phyloP scores from a whole-genome alignment of 345 rosid species.

The Syzygium oleosum region DNA sequence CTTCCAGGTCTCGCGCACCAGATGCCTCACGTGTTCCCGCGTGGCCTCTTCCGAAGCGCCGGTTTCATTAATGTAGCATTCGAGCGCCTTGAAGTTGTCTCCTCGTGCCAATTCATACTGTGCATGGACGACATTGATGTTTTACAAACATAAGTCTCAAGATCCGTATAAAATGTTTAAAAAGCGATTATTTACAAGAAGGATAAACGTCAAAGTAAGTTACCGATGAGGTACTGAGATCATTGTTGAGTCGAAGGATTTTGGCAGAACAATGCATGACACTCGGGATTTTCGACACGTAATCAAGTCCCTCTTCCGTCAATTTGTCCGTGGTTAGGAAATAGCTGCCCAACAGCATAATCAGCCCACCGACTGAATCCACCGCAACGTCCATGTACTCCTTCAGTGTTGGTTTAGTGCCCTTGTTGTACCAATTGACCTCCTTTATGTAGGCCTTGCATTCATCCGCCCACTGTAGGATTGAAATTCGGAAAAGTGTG shows the following conservation, averaged over 20 bases:
- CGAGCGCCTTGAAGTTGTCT: slow-evolving; percentile 1
- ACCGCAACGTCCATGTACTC: slow-evolving; percentile 4
- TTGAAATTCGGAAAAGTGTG: not conserved
- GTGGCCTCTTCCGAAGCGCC: not conserved
- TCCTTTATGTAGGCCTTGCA: slow-evolving; percentile 4
- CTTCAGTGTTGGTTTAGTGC: not conserved
- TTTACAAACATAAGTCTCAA: not conserved
- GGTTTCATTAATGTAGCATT: slow-evolving; percentile 7
- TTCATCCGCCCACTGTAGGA: slow-evolving; percentile 1
- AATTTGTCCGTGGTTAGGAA: not conserved
- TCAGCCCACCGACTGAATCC: not conserved
- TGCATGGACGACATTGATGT: not conserved
- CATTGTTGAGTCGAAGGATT: slow-evolving; percentile 5
- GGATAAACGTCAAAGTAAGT: not conserved
- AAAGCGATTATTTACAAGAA: no score
- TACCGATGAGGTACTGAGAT: slow-evolving; percentile 11
- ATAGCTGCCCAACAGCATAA: not conserved
- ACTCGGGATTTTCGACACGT: not conserved
- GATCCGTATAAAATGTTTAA: no score
- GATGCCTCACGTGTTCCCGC: not conserved
- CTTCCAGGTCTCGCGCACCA: slow-evolving; percentile 6
- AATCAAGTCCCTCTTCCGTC: slow-evolving; percentile 1
- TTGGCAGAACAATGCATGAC: not conserved
- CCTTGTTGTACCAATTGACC: slow-evolving; percentile 5
- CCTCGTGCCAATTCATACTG: slow-evolving; percentile 4